These are phyloP conservation scores for Eragrostis tef DNA, from an alignment of 202 grass and related monocot species.

Conservation along the genomic window DNA sequence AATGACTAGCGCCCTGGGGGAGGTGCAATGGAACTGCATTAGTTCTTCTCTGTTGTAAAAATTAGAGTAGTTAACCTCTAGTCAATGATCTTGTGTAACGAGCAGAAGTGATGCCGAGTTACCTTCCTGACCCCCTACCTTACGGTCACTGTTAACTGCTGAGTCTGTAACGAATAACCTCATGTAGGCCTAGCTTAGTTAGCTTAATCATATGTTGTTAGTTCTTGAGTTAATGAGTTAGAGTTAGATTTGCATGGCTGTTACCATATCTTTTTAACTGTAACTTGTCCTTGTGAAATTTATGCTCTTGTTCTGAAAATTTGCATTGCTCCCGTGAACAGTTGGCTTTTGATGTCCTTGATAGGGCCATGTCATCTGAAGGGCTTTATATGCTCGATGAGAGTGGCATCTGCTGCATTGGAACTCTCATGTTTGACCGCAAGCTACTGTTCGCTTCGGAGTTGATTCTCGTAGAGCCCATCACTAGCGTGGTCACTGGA, in stretches of 20 bases:
- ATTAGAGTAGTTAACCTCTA: conserved; percentile 56
- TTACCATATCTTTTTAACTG: background rate
- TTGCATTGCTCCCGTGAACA: background rate
- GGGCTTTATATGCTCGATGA: background rate
- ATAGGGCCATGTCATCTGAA: background rate
- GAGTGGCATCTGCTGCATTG: background rate
- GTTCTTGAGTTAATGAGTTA: conserved; percentile 39
- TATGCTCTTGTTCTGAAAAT: background rate
- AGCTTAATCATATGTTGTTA: conserved; percentile 42
- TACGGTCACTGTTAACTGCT: conserved; percentile 55
- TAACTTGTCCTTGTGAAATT: conserved; percentile 12
- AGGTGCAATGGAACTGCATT: conserved; percentile 29
- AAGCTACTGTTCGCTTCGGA: conserved; percentile 27
- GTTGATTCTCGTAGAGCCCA: background rate
- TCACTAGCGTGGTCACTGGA: conserved; percentile 16
- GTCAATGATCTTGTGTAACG: conserved; percentile 52
- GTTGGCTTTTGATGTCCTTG: background rate
- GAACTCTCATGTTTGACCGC: conserved; percentile 5
- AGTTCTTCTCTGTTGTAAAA: conserved; percentile 67
- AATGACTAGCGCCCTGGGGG: conserved; percentile 30
- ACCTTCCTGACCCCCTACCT: conserved; percentile 34
- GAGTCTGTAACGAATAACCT: conserved; percentile 38
- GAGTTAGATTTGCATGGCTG: conserved; percentile 35
- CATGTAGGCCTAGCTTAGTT: conserved; percentile 31
- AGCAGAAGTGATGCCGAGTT: conserved; percentile 43